Base-by-base conservation (phyloP, 495 filamentous ascomycete species). In the Glarea lozoyensis region DNA sequence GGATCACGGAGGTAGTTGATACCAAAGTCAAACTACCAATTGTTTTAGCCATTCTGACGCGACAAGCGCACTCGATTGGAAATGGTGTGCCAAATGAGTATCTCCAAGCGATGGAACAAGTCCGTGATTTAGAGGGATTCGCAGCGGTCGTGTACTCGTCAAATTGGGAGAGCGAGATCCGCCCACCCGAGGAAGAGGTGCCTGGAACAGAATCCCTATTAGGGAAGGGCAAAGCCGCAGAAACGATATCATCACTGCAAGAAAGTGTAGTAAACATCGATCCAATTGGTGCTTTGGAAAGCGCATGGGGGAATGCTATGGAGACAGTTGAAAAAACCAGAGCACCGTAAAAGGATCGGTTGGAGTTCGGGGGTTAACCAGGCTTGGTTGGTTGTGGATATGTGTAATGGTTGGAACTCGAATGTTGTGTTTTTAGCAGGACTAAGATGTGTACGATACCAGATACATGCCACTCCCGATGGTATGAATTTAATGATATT, bases 71-170 rank as follows among this genome's bases (percentile, higher is more conserved):
- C 61, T 75, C 69, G 16, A 94, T 98, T 51, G 92, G 89, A 27
- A 79, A 79, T 45, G 84, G 82, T n/a, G 73, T 82, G 37, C 73
- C 78, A 10, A 97, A 97, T 58, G 84, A 94, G 59, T 97, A 96
- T 61, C 69, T 97, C 35, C 72, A 77, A 40, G 82, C 74, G 1
- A 86, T 90, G 75, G 90, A 96, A 53, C 59, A 72, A 36, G 87
- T 92, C 10, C 73, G 75, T 10, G 88, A 96, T 48, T 67, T 97
- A n/a, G 86, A 93, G 54, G 89, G 85, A 0, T 96, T 97, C 51
- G 86, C 90, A 3, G 90, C 92, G 1, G 82, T 96, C 6, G 85
- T 97, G 21, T 97, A 95, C 58, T 88, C 82, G 45, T 89, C 84
- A 37, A 94, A 95, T 61, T 95, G 73, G 73, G 66, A 75, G 56